Conservation (phyloP, 106 monocot species). For the Dendrobium huoshanense region DNA sequence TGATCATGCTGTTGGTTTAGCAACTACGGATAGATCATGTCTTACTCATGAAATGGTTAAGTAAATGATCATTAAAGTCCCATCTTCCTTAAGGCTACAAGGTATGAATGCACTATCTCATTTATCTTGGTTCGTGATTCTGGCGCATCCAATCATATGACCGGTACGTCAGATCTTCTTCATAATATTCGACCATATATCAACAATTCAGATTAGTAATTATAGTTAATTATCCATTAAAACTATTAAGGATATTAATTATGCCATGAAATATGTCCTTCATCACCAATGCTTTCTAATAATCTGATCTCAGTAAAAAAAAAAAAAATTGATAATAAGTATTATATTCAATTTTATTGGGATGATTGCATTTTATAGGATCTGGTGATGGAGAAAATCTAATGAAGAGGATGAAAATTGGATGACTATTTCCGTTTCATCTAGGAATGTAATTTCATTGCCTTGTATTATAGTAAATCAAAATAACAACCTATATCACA, state of each 20-base stretch:
- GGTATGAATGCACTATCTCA: not conserved
- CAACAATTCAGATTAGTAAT: not conserved
- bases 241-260: not conserved
- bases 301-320: conserved; percentile 18
- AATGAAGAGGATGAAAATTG: conserved; percentile 1
- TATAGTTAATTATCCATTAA: not conserved
- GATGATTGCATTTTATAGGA: conserved; percentile 4
- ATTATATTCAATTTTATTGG: not conserved
- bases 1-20: not conserved
- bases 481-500: not conserved
- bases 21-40: not conserved
- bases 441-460: not conserved
- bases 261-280: conserved; percentile 10
- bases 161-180: not conserved
- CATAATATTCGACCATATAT: not conserved
- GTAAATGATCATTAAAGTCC: conserved; percentile 11
- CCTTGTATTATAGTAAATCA: not conserved
- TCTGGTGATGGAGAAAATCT: not conserved
- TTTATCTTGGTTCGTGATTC: not conserved
- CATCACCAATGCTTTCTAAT: conserved; percentile 7
- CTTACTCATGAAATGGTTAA: conserved; percentile 17
- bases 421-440: conserved; percentile 1
- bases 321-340: conserved; percentile 6
- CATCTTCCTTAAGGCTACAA: not conserved
- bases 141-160: conserved; percentile 11